Evolutionary conservation across 2,329 filamentous ascomycete species (phyloP), one percentile per base, ranked within the genome.

Genomic region (Dactylellina sp.): DNA sequence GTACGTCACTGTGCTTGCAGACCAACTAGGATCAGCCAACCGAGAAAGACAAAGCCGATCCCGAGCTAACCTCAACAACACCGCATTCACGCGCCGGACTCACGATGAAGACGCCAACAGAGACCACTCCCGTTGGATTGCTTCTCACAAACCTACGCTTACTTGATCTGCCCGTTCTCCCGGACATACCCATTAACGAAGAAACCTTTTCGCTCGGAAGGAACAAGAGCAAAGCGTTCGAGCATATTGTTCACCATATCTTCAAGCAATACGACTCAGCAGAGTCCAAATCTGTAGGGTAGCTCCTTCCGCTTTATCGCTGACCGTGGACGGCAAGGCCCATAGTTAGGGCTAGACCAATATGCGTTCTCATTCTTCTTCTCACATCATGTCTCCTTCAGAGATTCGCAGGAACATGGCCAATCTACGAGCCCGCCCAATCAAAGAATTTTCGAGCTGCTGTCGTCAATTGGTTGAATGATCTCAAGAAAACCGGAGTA

Each of bases 351-450:
- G 18, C 12, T 16, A 9, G 40, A 44, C 42, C 37, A 22, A 60
- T 28, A 49, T 16, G 18, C 20, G 32, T 25, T 42, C 64, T 61
- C 61, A 61, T 71, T 37, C 40, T 28, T 39, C 42, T 28, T 32
- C 24, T 18, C 11, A 12, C 18, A 35, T 32, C 49, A 24, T 40
- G 32, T 44, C 28, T n/a, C 49, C 18, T 60, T 3, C 79, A 94
- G 90, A 97, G 95, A 85, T 85, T 98, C 7, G 89, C 89, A 68
- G 91, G 92, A 0, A 95, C 94, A 83, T 98, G 96, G 79, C 95
- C 95, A 14, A 92, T 95, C 0, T 85, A 91, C 76, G 93, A 97
- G 78, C 92, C 94, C 39, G 85, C 96, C 50, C 93, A 97, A 81
- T 97, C 93, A 4, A 84, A 96, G 77, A 97, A 96, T 80, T 86